Evolutionary conservation across 768 basidiomycete genomes (phyloP).

Genomic region (Cystobasidium tubakii): DNA sequence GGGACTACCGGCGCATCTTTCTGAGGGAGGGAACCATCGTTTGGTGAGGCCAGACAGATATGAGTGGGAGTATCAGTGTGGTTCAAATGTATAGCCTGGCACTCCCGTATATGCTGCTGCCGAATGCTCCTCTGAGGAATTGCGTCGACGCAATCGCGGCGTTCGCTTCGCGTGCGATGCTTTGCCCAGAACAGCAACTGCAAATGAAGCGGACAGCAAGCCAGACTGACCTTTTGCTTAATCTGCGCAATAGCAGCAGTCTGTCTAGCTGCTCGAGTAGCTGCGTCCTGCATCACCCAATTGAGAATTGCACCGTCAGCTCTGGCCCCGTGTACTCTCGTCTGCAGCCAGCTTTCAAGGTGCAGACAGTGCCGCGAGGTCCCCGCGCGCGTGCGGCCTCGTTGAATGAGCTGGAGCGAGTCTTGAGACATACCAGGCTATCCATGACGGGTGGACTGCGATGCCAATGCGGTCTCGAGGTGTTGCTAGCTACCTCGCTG

Average conservation of each 20-base stretch:
- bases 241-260: conserved; percentile 34
- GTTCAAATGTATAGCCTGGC: background rate
- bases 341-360: background rate
- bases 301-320: background rate
- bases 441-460: background rate
- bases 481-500: background rate
- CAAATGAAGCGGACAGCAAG: too few relatives aligned
- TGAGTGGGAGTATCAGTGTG: background rate
- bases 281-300: conserved; percentile 36
- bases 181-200: background rate
- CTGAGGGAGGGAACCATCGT: background rate
- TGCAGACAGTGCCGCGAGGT: too few relatives aligned
- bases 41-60: background rate
- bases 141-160: too few relatives aligned
- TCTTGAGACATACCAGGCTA: background rate
- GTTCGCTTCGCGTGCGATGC: background rate
- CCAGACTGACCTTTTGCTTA: conserved; percentile 21
- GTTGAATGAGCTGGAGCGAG: too few relatives aligned
- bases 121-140: background rate
- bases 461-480: background rate
- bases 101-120: background rate
- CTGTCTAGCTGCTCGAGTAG: conserved; percentile 27
- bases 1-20: conserved; percentile 20
- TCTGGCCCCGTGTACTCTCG: background rate
- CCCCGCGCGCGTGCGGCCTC: background rate